A percentile compares a stretch with the other conserved stretches of the same genome.
Evolutionary conservation across 2,329 filamentous ascomycete genomes (phyloP).

Genomic region (Tolypocladium amazonense): DNA sequence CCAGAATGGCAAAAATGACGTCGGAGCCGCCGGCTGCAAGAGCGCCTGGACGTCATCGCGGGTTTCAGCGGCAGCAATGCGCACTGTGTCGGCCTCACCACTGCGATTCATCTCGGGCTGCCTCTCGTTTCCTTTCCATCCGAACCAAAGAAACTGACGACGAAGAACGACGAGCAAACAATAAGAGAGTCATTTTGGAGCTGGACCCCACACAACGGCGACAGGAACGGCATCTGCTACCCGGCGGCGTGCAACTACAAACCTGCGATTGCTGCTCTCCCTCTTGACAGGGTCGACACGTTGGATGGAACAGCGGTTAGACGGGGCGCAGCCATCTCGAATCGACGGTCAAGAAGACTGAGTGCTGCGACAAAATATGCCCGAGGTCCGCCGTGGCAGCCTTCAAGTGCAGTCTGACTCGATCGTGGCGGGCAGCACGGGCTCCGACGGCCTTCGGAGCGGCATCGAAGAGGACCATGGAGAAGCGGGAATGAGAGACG

Average conservation of each 20-base stretch:
- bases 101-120: background rate
- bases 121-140: background rate
- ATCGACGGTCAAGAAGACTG: background rate
- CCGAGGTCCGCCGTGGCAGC: conserved; percentile 18
- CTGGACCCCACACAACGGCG: background rate
- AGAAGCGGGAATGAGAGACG: background rate
- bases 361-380: conserved; percentile 10
- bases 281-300: background rate
- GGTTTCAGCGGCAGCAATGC: background rate
- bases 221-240: too few species aligned
- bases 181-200: background rate
- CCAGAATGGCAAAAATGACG: background rate
- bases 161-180: background rate
- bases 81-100: background rate
- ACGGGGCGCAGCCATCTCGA: too few species aligned
- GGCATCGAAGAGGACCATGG: background rate
- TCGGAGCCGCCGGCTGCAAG: background rate
- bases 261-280: background rate
- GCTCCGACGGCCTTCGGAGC: background rate
- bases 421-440: conserved; percentile 5
- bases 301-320: background rate
- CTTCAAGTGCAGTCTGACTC: conserved; percentile 11
- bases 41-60: background rate
- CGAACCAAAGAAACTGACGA: background rate
- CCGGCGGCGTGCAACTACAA: background rate